Base-by-base conservation (phyloP, 495 filamentous ascomycete genomes). In the Aspergillus nidulans region DNA sequence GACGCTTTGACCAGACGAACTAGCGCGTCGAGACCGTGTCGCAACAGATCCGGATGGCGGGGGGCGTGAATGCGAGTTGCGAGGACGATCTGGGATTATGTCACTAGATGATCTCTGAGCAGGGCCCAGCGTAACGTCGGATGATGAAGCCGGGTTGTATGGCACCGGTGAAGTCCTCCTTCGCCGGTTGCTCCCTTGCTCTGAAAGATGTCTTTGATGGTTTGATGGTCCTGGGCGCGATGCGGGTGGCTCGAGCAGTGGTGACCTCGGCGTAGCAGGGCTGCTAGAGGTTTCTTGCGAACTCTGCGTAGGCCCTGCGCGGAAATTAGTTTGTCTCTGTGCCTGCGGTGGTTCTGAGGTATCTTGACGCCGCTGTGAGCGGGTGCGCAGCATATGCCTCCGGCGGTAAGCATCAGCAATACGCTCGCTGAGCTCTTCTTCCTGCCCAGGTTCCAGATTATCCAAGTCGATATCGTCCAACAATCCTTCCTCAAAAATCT, bases 401-500 rank as follows among this genome's bases (percentile, higher is more conserved):
- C 86, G 77, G 47, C 87, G 76, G 64, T 92, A 95, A 13, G 90
- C 90, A 60, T 92, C 87, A 13, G 90, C 91, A 62, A 96, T 95
- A 57, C 85, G 82, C 63, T 91, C 86, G 63, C 87, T 95, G 6
- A 96, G 80, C 66, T 94, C 88, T 58, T 95, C 89, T 61, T 96
- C 90, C 55, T 85, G 87, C 43, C 71, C 71, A 3, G 87, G 76
- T 57, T 88, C 87, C 23, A 96, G 79, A 58, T 89, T 88, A 62
- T 90, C 83, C 49, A 95, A 71, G 62, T 96, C 89, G 47, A 96
- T 81, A 26, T 90, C 90, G 58, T 95, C 88, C 49, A 96, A 66
- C 46, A 95, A 67, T 0, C 91, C 91, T 59, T 95, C 91, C 60
- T 92, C 89, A 57, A 91, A 81, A 46, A 96, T 96, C 68, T 94